Evolutionary conservation across 2,329 filamentous ascomycete genomes (phyloP).

Genomic region (Fusarium sp.): DNA sequence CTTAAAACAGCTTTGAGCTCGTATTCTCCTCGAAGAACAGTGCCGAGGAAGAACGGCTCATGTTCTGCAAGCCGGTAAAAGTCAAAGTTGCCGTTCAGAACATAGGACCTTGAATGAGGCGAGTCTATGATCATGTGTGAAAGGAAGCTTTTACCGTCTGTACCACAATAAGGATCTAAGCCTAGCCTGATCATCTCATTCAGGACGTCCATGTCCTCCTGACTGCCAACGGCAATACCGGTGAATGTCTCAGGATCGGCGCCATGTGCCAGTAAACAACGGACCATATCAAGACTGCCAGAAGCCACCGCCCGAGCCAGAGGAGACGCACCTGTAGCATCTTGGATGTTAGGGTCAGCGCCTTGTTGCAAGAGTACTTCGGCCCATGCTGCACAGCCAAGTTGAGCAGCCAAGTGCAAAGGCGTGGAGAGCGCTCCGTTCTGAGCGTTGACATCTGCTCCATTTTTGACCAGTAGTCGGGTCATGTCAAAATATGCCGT

Average conservation of each 20-base stretch:
- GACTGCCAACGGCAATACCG: background rate
- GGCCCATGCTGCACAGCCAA: background rate
- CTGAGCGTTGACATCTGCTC: conserved; percentile 32
- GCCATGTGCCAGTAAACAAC: conserved; percentile 24
- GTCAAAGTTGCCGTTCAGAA: conserved; percentile 35
- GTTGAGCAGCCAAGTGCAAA: conserved; percentile 20
- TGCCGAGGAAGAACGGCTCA: conserved; percentile 24
- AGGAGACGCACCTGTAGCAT: conserved; percentile 12
- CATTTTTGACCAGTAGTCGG: conserved; percentile 18
- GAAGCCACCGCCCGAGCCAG: conserved; percentile 11
- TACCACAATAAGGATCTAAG: conserved; percentile 13
- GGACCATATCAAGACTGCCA: background rate
- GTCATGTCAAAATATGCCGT: conserved; percentile 11
- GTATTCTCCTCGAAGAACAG: no score
- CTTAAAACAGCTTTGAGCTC: conserved; percentile 25
- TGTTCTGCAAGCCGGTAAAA: conserved; percentile 25
- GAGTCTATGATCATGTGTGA: conserved; percentile 4
- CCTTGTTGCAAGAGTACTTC: conserved; percentile 28
- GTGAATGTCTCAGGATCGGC: conserved; percentile 14
- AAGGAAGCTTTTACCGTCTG: conserved; percentile 3
- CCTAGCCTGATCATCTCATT: conserved; percentile 22
- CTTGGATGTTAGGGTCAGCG: conserved; percentile 29
- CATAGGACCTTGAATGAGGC: background rate
- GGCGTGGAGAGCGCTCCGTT: conserved; percentile 20
- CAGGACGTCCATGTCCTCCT: background rate